Evolutionary conservation across 345 rosid genomes (phyloP).

Genomic region (Bretschneidera sinensis): DNA sequence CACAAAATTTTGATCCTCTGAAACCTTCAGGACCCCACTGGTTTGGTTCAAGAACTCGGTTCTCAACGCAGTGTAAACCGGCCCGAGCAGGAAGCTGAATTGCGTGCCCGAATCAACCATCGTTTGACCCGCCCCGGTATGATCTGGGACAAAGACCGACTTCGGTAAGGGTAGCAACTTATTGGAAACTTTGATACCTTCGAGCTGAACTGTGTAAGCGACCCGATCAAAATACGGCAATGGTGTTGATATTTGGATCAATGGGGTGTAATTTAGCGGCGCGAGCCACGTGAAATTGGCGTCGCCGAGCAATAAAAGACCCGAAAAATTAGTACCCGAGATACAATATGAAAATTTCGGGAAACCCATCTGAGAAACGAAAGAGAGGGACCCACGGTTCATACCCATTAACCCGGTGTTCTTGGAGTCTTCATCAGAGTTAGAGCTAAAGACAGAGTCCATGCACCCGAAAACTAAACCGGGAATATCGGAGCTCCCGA

Average conservation of each 20-base stretch:
- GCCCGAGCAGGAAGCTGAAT: conserved; percentile 81
- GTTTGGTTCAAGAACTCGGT: conserved; percentile 65
- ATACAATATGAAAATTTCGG: conserved; percentile 90
- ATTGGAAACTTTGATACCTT: conserved; percentile 73
- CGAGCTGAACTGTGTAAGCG: conserved; percentile 84
- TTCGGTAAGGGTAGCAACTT: conserved; percentile 50
- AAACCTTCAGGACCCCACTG: conserved; percentile 35
- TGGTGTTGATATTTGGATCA: conserved; percentile 56
- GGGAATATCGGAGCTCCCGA: conserved; percentile 46
- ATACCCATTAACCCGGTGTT: conserved; percentile 83
- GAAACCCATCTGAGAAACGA: conserved; percentile 73
- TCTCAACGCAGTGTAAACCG: conserved; percentile 61
- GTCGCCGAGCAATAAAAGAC: conserved; percentile 74
- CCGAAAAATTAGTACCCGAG: conserved; percentile 64
- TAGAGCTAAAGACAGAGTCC: conserved; percentile 66
- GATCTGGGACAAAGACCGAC: conserved; percentile 70
- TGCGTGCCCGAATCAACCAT: conserved; percentile 96
- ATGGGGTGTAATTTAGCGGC: conserved; percentile 76
- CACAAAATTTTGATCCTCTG: conserved; percentile 61
- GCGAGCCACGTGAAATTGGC: conserved; percentile 50
- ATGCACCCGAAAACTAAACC: conserved; percentile 78
- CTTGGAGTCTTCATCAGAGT: conserved; percentile 58
- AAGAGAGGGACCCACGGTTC: conserved; percentile 86
- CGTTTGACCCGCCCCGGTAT: conserved; percentile 94
- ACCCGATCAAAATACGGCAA: conserved; percentile 82